A percentile compares a stretch with the other conserved stretches of the same genome.
phyloP scores from a whole-genome alignment of 352 stramenopile species.

The Aphanomyces cochlioides region DNA sequence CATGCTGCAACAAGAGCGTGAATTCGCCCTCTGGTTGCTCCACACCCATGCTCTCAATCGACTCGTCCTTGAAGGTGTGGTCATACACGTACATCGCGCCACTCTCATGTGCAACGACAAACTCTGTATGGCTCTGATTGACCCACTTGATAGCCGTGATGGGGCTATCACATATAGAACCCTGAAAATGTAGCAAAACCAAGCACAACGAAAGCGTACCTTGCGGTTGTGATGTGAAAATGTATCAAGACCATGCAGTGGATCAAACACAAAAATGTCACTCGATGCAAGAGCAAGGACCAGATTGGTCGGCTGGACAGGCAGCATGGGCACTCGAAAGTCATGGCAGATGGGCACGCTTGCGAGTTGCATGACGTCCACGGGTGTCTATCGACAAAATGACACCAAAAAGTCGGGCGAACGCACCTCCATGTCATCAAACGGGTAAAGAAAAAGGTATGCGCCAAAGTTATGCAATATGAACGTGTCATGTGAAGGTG shows the following conservation, averaged over 20 bases:
- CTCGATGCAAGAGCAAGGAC: constrained; percentile 21
- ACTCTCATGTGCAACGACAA: constrained; percentile 22
- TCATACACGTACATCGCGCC: constrained; percentile 29
- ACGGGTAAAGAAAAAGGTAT: constrained; percentile 26
- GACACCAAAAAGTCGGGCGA: background rate
- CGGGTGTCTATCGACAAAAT: constrained; percentile 12
- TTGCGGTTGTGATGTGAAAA: constrained; percentile 25
- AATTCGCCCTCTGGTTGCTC: constrained; percentile 25
- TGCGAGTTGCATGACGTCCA: constrained; percentile 23
- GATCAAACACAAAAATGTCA: constrained; percentile 29
- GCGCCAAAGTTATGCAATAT: constrained; percentile 25
- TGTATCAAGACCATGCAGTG: constrained; percentile 27
- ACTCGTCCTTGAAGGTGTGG: constrained; percentile 26
- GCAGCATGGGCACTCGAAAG: constrained; percentile 29
- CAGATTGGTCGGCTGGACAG: constrained; percentile 25
- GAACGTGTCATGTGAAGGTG: constrained; percentile 4
- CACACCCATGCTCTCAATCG: constrained; percentile 1
- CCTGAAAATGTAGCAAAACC: constrained; percentile 7
- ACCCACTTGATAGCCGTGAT: constrained; percentile 24
- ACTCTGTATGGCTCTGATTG: constrained; percentile 28
- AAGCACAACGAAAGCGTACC: background rate
- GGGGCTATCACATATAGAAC: constrained; percentile 15
- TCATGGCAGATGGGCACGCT: constrained; percentile 20
- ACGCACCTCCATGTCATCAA: constrained; percentile 6
- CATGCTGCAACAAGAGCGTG: constrained; percentile 17